Percentiles rank a stretch among this genome's conserved stretches.
Evolutionary conservation across 768 basidiomycete genomes (phyloP).

Genomic region (Paxillus involutus): DNA sequence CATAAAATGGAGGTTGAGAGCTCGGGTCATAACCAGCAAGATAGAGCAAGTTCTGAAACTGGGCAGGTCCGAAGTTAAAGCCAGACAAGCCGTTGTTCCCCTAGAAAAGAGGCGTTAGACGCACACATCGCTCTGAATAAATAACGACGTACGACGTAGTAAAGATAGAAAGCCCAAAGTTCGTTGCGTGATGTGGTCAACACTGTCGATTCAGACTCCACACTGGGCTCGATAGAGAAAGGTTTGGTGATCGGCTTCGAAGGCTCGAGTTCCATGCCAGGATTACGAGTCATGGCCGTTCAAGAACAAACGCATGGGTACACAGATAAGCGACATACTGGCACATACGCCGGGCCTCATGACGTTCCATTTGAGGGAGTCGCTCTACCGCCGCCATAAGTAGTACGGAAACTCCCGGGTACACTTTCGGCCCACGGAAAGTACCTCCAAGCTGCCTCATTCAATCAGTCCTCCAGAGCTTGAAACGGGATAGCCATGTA

Average conservation of each 20-base stretch:
- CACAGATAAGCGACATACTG: neutral
- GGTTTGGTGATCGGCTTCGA: too few relatives aligned
- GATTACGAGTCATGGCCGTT: too few relatives aligned
- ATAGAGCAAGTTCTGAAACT: constrained; percentile 73
- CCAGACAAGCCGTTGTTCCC: constrained; percentile 71
- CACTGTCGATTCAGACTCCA: neutral
- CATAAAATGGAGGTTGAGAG: constrained; percentile 47
- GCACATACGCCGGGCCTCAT: too few relatives aligned
- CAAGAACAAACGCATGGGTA: too few relatives aligned
- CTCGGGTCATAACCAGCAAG: constrained; percentile 72
- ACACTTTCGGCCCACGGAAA: neutral
- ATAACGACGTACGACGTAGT: constrained; percentile 43
- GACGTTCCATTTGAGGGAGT: too few relatives aligned
- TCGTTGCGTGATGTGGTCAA: constrained; percentile 46
- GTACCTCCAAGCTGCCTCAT: too few relatives aligned
- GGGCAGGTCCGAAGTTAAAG: constrained; percentile 71
- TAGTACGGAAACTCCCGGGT: constrained; percentile 3
- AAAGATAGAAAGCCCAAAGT: constrained; percentile 62
- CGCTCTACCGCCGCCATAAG: too few relatives aligned
- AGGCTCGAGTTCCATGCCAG: too few relatives aligned
- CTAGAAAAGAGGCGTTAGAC: constrained; percentile 16
- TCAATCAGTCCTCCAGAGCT: neutral
- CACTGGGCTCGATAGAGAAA: too few relatives aligned
- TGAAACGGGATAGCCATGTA: constrained; percentile 33
- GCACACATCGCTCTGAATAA: neutral